Evolutionary conservation across 768 basidiomycete species (phyloP), one percentile per base, ranked within the genome.

Genomic region (Leccinum fibrillosum): DNA sequence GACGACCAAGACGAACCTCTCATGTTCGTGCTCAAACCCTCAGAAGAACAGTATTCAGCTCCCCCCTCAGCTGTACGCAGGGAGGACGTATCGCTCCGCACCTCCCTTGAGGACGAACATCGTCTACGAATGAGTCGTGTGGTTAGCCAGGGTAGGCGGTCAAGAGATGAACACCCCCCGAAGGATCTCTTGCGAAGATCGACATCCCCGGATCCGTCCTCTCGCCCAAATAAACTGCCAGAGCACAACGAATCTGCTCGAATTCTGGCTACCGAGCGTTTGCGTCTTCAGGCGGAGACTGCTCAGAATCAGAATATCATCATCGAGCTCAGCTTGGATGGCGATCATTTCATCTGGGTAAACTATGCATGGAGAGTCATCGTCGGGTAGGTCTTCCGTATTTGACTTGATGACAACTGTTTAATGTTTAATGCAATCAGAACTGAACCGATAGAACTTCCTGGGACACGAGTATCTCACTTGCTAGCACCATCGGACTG

Each of bases 241-340:
- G 84, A 87, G 53, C 80, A 80, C 49, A 80, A 77, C 23, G 90
- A 92, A 66, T 91, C 90, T 54, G 89, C 89, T 52, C 85, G 92
- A 37, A 82, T 90, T n/a, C 79, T 91, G 57, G 90, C 92, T 13
- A 92, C 90, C 0, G 94, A 98, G 69, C 88, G 94, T 34, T 75
- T 98, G 30, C 85, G 90, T 42, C 75, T 92, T 35, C 89, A 96
- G 66, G 97, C 94, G 9, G 97, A 98, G 72, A 92, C 90, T 2
- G 94, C 95, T 7, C 93, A 96, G 75, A 92, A 89, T 69, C 92
- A 93, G 72, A 98, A 97, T 66, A 92, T 98, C 54, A 92, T 99
- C 28, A 81, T 98, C 78, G 97, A 99, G 70, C 82, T 99, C 30
- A 88, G 87, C 71, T 78, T 98, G 62, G 94, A 98, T 69, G 94